These are phyloP conservation scores for Myxozyma sirexii DNA, from an alignment of 805 yeast genomes.

Conservation along the genomic window DNA sequence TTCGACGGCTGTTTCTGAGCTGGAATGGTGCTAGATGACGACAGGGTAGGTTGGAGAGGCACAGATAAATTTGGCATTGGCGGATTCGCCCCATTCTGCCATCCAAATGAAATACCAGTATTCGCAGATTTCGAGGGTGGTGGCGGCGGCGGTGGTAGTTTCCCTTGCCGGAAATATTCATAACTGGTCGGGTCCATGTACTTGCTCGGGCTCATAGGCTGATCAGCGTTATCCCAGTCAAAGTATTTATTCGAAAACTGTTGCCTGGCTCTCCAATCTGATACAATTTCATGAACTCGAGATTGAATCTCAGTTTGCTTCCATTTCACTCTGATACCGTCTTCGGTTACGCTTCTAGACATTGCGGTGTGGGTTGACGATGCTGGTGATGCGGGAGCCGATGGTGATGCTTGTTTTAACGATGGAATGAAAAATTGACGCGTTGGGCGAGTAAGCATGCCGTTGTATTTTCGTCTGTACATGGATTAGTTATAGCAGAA, in stretches of 20 bases:
- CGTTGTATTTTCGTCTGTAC: constrained; percentile 31
- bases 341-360: constrained; percentile 13
- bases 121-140: not conserved
- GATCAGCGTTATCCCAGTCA: constrained; percentile 29
- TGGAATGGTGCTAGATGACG: not conserved
- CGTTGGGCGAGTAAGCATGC: constrained; percentile 35
- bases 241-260: constrained; percentile 5
- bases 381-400: constrained; percentile 19
- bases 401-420: not conserved
- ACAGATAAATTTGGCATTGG: not conserved
- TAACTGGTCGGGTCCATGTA: not conserved
- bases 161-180: not conserved
- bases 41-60: not conserved
- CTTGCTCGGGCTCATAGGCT: constrained; percentile 2
- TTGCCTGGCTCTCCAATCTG: constrained; percentile 16
- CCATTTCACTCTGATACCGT: constrained; percentile 25
- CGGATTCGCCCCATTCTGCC: constrained; percentile 12
- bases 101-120: constrained; percentile 14
- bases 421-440: constrained; percentile 35
- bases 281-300: constrained; percentile 26
- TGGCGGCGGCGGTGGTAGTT: constrained; percentile 4
- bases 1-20: not conserved
- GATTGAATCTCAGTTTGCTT: constrained; percentile 18
- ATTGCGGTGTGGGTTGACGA: constrained; percentile 11
- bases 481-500: not conserved